A percentile compares a stretch with the other conserved stretches of the same genome.
Conservation (phyloP, 176 grass and related monocot genomes). For the Ensete ventricosum region DNA sequence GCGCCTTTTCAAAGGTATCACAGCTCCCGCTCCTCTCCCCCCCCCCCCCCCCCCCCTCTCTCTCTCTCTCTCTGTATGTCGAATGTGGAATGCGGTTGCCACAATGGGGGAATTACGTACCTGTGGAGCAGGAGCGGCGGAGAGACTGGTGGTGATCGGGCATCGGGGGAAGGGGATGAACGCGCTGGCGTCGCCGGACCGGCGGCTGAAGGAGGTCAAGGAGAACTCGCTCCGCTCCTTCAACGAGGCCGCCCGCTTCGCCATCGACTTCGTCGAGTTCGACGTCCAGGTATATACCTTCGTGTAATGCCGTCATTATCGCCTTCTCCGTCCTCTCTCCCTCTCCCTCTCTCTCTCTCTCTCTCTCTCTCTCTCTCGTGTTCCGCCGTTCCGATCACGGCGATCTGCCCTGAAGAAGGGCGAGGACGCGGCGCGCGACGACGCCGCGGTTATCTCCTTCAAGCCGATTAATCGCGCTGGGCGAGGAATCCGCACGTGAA, state of each 20-base stretch:
- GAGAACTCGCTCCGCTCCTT: constrained; percentile 88
- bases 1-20: not conserved
- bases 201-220: constrained; percentile 61
- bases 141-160: constrained; percentile 54
- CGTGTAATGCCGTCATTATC: not conserved
- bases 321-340: not conserved
- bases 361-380: too few species aligned
- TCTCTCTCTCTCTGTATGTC: too few species aligned
- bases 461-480: not conserved
- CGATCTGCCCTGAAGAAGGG: not conserved
- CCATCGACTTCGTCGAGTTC: constrained; percentile 88
- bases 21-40: too few species aligned
- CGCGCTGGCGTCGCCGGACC: constrained; percentile 57
- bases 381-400: not conserved
- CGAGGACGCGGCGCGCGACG: not conserved
- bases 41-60: too few species aligned
- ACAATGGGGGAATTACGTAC: too few species aligned
- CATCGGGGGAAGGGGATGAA: constrained; percentile 99
- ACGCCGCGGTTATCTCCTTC: not conserved
- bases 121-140: constrained; percentile 1
- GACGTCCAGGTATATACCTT: constrained; percentile 61
- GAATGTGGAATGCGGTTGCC: too few species aligned
- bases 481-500: too few species aligned
- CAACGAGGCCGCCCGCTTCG: constrained; percentile 67
- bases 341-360: too few species aligned